Base-by-base conservation (phyloP, 1,284 basidiomycete genomes). In the Rhodotorula mucilaginosa region DNA sequence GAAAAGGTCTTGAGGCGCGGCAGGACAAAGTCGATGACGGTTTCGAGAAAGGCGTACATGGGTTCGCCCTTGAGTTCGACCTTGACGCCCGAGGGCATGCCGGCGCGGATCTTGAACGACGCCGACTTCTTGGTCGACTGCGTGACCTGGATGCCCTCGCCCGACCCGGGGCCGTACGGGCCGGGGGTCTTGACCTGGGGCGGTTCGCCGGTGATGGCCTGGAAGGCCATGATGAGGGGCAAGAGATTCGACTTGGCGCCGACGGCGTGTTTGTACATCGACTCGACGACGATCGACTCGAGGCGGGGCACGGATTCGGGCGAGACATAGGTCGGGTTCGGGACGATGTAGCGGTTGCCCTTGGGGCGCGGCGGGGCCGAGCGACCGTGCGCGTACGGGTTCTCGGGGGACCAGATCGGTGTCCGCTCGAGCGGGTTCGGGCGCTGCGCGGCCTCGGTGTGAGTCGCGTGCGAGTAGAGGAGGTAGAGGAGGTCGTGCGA, bases 21-120 rank as follows among this genome's bases (percentile, higher is more conserved):
- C 31, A 98, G 84, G 64, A 99, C 96, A 80, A 98, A 98, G 78
- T 97, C 94, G 77, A 89, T 88, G 76, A 99, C 87, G 12, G 88
- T 88, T 73, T 89, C 88, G 71, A 99, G 83, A 82, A 99, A 97
- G 78, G 93, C 90, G 84, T 93, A 97, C 90, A 97, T 97, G 74
- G 89, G 87, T 63, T 90, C 89, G 15, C 93, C 95, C 78, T 88
- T 88, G 76, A 99, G 83, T 78, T 92, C 90, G 73, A 97, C 93
- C 83, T 94, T 93, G 74, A 88, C 92, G 68, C 93, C 92, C 46
- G 91, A 84, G 0, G 96, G 93, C 76, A 92, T 83, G 34, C 91
- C 91, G 0, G 88, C 87, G 46, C 96, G 86, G 51, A 96, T 86
- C 79, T 85, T 85, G 90, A 93, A 98, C 0, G 90, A 89, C 19